phyloP scores from a whole-genome alignment of 2,329 filamentous ascomycete genomes.

The Fusarium phyllophilum region DNA sequence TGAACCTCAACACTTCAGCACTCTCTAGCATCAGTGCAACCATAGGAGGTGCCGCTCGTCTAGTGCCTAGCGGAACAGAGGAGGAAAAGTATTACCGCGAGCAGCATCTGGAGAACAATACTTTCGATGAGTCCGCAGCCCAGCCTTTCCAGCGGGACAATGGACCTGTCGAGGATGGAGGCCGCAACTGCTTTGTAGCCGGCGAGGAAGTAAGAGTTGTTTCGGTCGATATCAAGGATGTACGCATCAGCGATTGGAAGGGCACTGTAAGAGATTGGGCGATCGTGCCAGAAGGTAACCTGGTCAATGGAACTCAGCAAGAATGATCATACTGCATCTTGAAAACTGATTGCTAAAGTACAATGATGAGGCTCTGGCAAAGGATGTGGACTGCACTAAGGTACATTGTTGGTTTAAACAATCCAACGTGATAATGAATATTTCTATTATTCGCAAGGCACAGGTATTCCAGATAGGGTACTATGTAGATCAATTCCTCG shows the following conservation, averaged over 20 bases:
- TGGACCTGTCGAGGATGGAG: constrained; percentile 60
- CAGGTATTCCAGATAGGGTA: background rate
- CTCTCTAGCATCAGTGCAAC: constrained; percentile 91
- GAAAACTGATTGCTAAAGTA: background rate
- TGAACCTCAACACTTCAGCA: constrained; percentile 91
- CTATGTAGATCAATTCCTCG: constrained; percentile 11
- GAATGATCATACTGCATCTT: background rate
- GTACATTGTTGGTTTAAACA: background rate
- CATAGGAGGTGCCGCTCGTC: constrained; percentile 85
- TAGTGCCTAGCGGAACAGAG: constrained; percentile 77
- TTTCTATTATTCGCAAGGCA: background rate
- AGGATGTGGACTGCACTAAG: background rate
- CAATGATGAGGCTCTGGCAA: constrained; percentile 9
- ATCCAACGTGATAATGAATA: background rate
- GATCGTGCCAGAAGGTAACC: constrained; percentile 51
- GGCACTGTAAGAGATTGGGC: constrained; percentile 87
- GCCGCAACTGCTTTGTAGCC: constrained; percentile 75
- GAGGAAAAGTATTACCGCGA: constrained; percentile 87
- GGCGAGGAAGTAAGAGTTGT: constrained; percentile 89
- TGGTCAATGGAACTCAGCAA: constrained; percentile 56
- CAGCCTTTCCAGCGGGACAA: constrained; percentile 46
- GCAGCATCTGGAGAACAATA: constrained; percentile 91
- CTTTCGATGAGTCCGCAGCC: constrained; percentile 70
- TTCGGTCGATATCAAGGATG: constrained; percentile 83
- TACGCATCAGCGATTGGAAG: constrained; percentile 94